Evolutionary conservation across 306 rosid genomes (phyloP).

Genomic region (Vigna unguiculata): DNA sequence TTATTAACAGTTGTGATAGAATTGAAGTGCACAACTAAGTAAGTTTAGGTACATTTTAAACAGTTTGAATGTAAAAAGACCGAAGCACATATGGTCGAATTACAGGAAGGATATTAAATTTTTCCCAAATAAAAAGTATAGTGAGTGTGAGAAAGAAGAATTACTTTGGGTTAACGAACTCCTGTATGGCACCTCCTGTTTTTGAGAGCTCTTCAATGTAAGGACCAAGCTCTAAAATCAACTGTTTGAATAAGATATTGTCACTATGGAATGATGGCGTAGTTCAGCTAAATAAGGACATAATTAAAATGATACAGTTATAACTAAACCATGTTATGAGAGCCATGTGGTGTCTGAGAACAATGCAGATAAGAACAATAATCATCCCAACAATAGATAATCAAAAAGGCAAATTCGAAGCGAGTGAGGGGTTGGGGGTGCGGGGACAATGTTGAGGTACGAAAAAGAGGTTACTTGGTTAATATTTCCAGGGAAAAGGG

Average conservation of each 20-base stretch:
- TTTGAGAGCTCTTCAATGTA: slow-evolving; percentile 91
- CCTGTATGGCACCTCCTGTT: slow-evolving; percentile 86
- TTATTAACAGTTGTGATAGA: neutral
- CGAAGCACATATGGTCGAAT: neutral
- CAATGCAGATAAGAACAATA: slow-evolving; percentile 27
- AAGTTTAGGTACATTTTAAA: neutral
- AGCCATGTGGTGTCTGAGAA: slow-evolving; percentile 20
- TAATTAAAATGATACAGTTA: neutral
- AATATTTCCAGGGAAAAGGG: slow-evolving; percentile 97
- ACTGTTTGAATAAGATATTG: slow-evolving; percentile 56
- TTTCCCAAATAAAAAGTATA: slow-evolving; percentile 29
- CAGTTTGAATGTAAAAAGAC: neutral
- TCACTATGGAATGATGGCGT: slow-evolving; percentile 39
- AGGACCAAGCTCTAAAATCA: slow-evolving; percentile 90
- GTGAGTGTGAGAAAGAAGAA: slow-evolving; percentile 38
- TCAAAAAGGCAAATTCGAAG: slow-evolving; percentile 12
- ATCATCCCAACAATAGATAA: slow-evolving; percentile 30
- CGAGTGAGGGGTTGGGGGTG: neutral
- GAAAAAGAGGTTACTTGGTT: slow-evolving; percentile 79
- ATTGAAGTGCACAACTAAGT: neutral
- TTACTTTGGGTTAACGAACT: slow-evolving; percentile 98
- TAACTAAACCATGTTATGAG: slow-evolving; percentile 1
- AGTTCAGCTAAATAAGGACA: slow-evolving; percentile 31
- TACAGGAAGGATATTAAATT: neutral
- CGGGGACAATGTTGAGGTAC: slow-evolving; percentile 25